Base-by-base conservation (phyloP, 768 basidiomycete species). In the Collybia sordida region DNA sequence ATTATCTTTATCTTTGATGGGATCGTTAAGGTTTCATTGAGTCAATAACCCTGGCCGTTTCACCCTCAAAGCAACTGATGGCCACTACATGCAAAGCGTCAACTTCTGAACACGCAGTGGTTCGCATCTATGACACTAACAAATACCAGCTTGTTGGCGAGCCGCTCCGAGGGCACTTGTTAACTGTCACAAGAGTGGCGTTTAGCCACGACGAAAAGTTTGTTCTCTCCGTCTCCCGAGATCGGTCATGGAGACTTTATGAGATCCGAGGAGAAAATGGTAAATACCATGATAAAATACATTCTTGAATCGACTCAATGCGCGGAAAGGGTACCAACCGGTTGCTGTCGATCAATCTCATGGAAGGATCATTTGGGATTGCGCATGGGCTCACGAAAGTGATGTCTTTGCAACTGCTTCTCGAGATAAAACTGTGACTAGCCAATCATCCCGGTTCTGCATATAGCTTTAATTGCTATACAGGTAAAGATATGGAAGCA, bases 351-450 rank as follows among this genome's bases (percentile, higher is more conserved):
- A 93, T 50, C 96, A 91, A 68, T 85, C 91, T 0, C 97, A 98
- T 66, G 80, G 81, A 1, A 81, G 97, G 34, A 97, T 99, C 60
- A 88, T 99, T 28, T 95, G 97, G 93, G 97, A 98, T 64, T 91
- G 90, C 60, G 82, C 85, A 12, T 99, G 95, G 93, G 77, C 88
- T 1, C 61, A 70, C 1, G 86, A 91, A 56, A 83, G 85, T 6
- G 79, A 85, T 57, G 60, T 87, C 14, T 99, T 99, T 61, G 94
- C 85, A 9, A 98, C 97, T 2, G 95, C 91, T 1, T 94, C 95
- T 2, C 81, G 97, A 37, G 97, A 99, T 68, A 98, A 96, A 72
- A 92, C 90, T 12, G 95, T 92, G 56, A 48, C 80, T 56, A n/a
- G 27, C 36, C 15, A 7, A 7, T 21, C 34, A 21, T 17, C 7